Conservation (phyloP, 2,329 filamentous ascomycete species). For the Aspergillus phoenicis region DNA sequence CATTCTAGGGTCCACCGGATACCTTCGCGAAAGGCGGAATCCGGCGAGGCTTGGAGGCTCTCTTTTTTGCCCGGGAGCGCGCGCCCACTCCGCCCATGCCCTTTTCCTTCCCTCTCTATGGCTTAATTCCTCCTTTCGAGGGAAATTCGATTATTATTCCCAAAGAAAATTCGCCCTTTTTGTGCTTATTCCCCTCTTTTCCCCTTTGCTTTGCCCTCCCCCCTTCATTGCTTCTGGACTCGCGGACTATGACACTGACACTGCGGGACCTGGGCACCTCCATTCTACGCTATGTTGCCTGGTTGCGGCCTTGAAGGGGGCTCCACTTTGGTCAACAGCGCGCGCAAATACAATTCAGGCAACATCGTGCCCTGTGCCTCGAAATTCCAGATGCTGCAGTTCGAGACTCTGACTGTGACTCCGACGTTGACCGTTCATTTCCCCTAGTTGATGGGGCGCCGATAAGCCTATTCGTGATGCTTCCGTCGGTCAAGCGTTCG, state of each 20-base stretch:
- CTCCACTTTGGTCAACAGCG: slow-evolving; percentile 9
- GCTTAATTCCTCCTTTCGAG: neutral
- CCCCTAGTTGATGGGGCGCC: neutral
- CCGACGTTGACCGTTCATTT: slow-evolving; percentile 6
- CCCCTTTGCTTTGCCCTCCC: neutral
- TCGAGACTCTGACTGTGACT: slow-evolving; percentile 6
- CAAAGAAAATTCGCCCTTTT: neutral
- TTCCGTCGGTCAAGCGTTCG: slow-evolving; percentile 8
- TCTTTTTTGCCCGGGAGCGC: slow-evolving; percentile 7
- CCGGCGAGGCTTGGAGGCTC: slow-evolving; percentile 15
- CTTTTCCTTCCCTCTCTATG: neutral
- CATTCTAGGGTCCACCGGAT: slow-evolving; percentile 7
- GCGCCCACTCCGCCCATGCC: slow-evolving; percentile 8
- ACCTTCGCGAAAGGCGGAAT: slow-evolving; percentile 12
- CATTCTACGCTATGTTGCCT: slow-evolving; percentile 3
- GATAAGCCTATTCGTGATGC: neutral
- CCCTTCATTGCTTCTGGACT: neutral
- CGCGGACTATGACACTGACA: neutral
- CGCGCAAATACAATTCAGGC: slow-evolving; percentile 1
- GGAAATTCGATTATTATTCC: neutral
- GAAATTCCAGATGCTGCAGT: slow-evolving; percentile 3
- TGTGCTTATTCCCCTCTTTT: neutral
- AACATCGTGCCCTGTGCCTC: slow-evolving; percentile 4
- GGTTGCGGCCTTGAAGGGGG: slow-evolving; percentile 6
- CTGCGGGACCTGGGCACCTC: neutral